A percentile compares a stretch with the other conserved stretches of the same genome.
Conservation (phyloP, 2,329 filamentous ascomycete genomes). For the Myriosclerotinia scirpicola region DNA sequence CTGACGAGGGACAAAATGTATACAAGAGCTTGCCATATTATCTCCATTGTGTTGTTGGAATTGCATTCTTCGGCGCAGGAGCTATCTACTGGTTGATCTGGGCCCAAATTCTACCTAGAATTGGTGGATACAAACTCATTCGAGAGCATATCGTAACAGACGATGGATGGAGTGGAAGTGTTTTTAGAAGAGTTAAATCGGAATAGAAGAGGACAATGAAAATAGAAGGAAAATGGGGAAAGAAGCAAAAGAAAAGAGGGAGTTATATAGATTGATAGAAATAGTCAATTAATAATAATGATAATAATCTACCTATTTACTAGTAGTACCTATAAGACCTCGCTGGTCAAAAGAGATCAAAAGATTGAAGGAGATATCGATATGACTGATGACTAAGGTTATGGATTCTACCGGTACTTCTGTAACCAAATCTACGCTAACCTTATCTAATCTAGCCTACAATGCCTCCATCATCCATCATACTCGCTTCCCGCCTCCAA, state of each 20-base stretch:
- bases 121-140: slow-evolving; percentile 57
- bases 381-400: not conserved
- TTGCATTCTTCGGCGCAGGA: slow-evolving; percentile 53
- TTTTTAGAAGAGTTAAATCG: slow-evolving; percentile 19
- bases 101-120: slow-evolving; percentile 52
- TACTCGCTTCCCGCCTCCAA: slow-evolving; percentile 9
- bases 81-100: slow-evolving; percentile 58
- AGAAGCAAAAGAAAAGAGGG: not conserved
- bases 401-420: too few relatives aligned
- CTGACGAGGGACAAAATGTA: slow-evolving; percentile 51
- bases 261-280: not conserved
- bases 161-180: slow-evolving; percentile 57
- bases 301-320: too few relatives aligned
- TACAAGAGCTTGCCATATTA: slow-evolving; percentile 57
- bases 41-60: slow-evolving; percentile 58
- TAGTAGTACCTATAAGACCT: too few relatives aligned
- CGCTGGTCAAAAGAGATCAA: too few relatives aligned
- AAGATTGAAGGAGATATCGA: too few relatives aligned
- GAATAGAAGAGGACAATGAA: not conserved
- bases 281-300: not conserved
- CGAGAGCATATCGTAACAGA: slow-evolving; percentile 55
- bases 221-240: not conserved
- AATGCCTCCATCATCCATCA: not conserved
- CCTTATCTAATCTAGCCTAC: slow-evolving; percentile 3
- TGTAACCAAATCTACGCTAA: not conserved